A percentile compares a stretch with the other conserved stretches of the same genome.
phyloP scores from a whole-genome alignment of 2,329 filamentous ascomycete genomes.

The Dendryphion nanum region DNA sequence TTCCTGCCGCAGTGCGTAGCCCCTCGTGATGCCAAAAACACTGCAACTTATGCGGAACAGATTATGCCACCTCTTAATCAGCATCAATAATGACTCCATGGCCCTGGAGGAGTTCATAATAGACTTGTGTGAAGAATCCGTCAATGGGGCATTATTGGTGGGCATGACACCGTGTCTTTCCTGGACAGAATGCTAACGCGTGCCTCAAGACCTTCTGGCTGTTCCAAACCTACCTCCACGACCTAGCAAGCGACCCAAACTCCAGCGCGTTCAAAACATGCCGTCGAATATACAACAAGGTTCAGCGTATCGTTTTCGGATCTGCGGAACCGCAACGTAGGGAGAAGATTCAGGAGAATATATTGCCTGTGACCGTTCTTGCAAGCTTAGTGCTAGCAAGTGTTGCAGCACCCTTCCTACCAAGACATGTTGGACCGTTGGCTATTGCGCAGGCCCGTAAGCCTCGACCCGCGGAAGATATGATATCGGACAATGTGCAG shows the following conservation, averaged over 20 bases:
- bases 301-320: conserved; percentile 84
- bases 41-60: conserved; percentile 21
- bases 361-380: conserved; percentile 75
- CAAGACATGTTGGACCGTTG: conserved; percentile 75
- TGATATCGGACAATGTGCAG: conserved; percentile 58
- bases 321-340: conserved; percentile 65
- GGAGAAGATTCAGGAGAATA: conserved; percentile 79
- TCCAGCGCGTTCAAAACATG: conserved; percentile 79
- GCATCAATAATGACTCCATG: conserved; percentile 88
- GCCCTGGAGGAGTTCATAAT: conserved; percentile 84
- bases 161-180: conserved; percentile 37
- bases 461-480: conserved; percentile 62
- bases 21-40: conserved; percentile 9
- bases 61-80: conserved; percentile 83
- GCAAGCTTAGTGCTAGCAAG: conserved; percentile 78
- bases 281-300: conserved; percentile 81
- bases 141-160: conserved; percentile 79
- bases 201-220: conserved; percentile 78
- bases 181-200: conserved; percentile 17
- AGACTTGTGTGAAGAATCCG: conserved; percentile 83
- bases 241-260: conserved; percentile 72
- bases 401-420: conserved; percentile 70
- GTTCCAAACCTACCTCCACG: conserved; percentile 83
- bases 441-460: conserved; percentile 80
- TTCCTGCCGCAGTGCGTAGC: conserved; percentile 65